phyloP scores from a whole-genome alignment of 257 asterid species.

The Voacanga thouarsii region DNA sequence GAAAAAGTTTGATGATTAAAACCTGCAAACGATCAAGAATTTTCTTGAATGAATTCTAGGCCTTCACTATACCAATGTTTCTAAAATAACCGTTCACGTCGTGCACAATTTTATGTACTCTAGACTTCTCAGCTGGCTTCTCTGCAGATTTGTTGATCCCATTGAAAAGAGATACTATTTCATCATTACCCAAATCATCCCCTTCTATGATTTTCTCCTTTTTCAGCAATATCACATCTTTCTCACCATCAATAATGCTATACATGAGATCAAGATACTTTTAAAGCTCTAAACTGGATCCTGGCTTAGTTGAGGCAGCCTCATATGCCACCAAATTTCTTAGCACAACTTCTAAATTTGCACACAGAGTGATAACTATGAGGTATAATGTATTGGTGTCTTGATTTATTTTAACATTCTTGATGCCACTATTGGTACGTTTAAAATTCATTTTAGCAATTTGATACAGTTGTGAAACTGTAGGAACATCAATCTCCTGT shows the following conservation, averaged over 20 bases:
- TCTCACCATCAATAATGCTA: constrained; percentile 13
- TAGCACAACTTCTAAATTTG: constrained; percentile 7
- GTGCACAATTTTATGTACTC: no score
- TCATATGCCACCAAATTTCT: constrained; percentile 31
- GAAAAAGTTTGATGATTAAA: no score
- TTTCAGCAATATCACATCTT: constrained; percentile 15
- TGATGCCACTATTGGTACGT: constrained; percentile 25
- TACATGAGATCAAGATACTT: constrained; percentile 22
- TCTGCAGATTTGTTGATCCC: constrained; percentile 9
- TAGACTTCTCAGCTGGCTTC: no score
- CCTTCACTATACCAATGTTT: no score
- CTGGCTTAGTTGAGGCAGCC: constrained; percentile 6
- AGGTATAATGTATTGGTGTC: not conserved
- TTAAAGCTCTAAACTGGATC: not conserved
- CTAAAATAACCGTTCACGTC: no score
- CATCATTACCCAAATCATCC: constrained; percentile 3
- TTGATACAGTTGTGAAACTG: constrained; percentile 29
- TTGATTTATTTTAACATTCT: constrained; percentile 2
- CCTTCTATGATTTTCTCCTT: constrained; percentile 5
- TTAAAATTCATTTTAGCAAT: constrained; percentile 24
- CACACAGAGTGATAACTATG: not conserved
- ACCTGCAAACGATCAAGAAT: no score
- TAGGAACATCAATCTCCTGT: constrained; percentile 31
- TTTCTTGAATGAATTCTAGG: no score
- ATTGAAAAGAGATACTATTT: constrained; percentile 17